phyloP scores from a whole-genome alignment of 2,329 filamentous ascomycete genomes.

The Massarina eburnea region DNA sequence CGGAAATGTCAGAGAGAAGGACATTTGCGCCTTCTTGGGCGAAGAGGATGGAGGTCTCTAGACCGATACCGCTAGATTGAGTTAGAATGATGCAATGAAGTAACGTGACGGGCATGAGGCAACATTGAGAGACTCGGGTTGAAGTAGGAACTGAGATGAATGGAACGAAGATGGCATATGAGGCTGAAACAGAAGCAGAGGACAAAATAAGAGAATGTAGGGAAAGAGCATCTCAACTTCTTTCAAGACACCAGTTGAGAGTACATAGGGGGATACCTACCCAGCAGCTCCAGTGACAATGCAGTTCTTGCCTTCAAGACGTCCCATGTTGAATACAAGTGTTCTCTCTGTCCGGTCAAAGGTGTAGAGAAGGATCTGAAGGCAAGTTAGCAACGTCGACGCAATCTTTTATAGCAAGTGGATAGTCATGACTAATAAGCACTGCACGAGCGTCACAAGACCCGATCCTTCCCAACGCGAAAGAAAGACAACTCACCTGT shows the following conservation, averaged over 20 bases:
- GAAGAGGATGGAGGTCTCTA: conserved; percentile 89
- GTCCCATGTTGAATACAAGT: conserved; percentile 44
- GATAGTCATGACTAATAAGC: conserved; percentile 36
- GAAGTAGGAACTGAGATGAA: background rate
- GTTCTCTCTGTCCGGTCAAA: conserved; percentile 2
- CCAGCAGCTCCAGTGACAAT: conserved; percentile 84
- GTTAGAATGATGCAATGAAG: conserved; percentile 18
- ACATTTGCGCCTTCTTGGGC: conserved; percentile 84
- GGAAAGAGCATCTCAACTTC: background rate
- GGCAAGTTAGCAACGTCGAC: conserved; percentile 5
- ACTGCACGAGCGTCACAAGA: conserved; percentile 20
- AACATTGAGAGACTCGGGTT: background rate
- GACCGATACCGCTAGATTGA: conserved; percentile 74
- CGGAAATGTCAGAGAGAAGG: conserved; percentile 82
- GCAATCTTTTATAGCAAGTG: conserved; percentile 25
- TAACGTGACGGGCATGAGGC: background rate
- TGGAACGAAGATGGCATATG: background rate
- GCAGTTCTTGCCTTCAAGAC: conserved; percentile 67
- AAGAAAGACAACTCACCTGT: conserved; percentile 1
- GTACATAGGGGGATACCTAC: conserved; percentile 53
- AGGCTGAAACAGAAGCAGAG: background rate
- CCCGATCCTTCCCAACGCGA: conserved; percentile 2
- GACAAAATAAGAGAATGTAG: background rate
- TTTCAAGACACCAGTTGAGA: background rate
- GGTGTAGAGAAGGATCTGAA: conserved; percentile 7